Evolutionary conservation across 1,139 yeast genomes (phyloP), one percentile per base, ranked within the genome.

Genomic region (Torulaspora globosa): DNA sequence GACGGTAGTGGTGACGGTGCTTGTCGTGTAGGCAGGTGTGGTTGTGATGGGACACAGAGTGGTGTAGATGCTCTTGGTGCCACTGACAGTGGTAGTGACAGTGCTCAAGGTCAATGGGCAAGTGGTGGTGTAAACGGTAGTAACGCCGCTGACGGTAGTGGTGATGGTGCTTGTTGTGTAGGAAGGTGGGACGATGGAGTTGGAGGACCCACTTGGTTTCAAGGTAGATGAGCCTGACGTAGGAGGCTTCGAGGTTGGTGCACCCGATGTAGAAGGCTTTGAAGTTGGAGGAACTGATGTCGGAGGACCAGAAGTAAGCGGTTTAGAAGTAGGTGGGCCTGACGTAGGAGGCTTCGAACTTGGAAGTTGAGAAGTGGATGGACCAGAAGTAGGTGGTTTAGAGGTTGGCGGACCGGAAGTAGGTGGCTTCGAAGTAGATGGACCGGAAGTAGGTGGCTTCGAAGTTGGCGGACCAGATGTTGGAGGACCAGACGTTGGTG

Each of bases 101-200:
- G 41, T 18, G 21, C 16, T 29, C 9, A 29, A 27, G 11, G 18
- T 21, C 11, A 18, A 11, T 10, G 41, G 34, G 21, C 34, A 27
- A 11, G 34, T 16, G 1, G 41, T 38, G 9, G 41, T 34, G 43
- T 40, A 40, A n/a, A 27, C 31, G 5, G 43, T 32, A 4, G 43
- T 40, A 6, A 5, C 16, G 7, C 38, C 36, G 24, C 16, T 14
- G 7, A 34, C 19, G n/a, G 29, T 21, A 12, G 44, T 41, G 19
- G 44, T 35, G 15, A 35, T 16, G 3, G 44, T 41, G 24, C 32
- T 32, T 14, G 34, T 16, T 2, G 30, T 16, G 27, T 38, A 28
- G 11, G 30, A 18, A 12, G 40, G 36, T 28, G 31, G 27, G 14
- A 8, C 18, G 7, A 37, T 37, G 8, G 24, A 10, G 33, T 16